Conservation (phyloP, 2,329 filamentous ascomycete genomes). For the Nigrograna mackinnonii region DNA sequence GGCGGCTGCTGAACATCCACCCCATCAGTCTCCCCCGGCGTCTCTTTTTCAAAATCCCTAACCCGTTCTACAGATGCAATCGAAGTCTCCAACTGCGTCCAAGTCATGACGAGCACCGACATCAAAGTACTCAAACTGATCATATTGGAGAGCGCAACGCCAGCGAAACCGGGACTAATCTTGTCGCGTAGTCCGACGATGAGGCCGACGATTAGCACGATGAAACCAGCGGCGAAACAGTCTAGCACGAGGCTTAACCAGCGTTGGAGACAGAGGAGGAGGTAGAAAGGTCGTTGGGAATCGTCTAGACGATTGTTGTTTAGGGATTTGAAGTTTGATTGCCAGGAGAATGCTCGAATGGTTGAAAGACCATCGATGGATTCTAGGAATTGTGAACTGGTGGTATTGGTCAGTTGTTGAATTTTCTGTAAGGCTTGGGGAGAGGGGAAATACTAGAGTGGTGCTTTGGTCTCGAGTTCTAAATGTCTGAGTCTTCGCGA, state of each 20-base stretch:
- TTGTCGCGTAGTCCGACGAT: constrained; percentile 29
- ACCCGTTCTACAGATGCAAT: constrained; percentile 58
- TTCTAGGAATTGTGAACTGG: constrained; percentile 54
- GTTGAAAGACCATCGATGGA: constrained; percentile 49
- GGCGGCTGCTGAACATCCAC: too few species aligned
- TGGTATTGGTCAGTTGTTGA: too few species aligned
- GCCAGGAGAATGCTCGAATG: constrained; percentile 54
- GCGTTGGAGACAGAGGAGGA: constrained; percentile 35
- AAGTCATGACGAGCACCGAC: constrained; percentile 49
- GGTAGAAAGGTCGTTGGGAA: constrained; percentile 45
- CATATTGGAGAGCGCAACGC: constrained; percentile 54
- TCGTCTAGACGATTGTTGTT: constrained; percentile 26
- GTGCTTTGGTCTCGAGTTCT: constrained; percentile 53
- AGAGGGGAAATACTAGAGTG: too few species aligned
- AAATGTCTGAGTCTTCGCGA: constrained; percentile 51
- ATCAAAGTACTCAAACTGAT: constrained; percentile 54
- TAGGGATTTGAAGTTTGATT: not conserved
- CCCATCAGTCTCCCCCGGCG: constrained; percentile 49
- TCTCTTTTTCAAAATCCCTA: constrained; percentile 49
- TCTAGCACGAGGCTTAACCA: constrained; percentile 35
- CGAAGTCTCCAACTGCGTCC: constrained; percentile 59
- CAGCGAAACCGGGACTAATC: constrained; percentile 49
- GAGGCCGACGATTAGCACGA: constrained; percentile 35
- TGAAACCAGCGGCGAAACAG: constrained; percentile 35
- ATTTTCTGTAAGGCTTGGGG: too few species aligned